phyloP scores from a whole-genome alignment of 129 eudicot genomes.

The Arctium minus region DNA sequence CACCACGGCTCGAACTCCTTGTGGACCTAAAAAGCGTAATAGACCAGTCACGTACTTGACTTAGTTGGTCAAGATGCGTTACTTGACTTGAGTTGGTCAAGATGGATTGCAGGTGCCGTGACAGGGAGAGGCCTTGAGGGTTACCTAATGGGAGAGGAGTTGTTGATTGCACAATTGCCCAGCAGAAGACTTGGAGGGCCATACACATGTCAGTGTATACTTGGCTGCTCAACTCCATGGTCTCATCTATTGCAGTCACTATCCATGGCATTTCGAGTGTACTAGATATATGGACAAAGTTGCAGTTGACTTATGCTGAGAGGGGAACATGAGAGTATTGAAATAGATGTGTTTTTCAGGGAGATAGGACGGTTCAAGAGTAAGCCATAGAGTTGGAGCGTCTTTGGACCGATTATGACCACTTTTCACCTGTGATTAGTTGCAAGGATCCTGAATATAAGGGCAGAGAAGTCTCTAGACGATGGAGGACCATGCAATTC shows the following conservation, averaged over 20 bases:
- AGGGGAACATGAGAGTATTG: not conserved
- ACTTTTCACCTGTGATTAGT: not conserved
- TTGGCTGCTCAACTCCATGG: not conserved
- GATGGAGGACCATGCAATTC: not conserved
- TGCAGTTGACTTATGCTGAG: not conserved
- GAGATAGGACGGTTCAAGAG: not conserved
- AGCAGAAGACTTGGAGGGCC: not conserved
- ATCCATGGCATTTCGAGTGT: not conserved
- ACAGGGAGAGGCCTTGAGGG: not conserved
- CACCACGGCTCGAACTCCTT: too few species aligned
- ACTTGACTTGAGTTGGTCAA: not conserved
- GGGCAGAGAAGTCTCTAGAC: not conserved
- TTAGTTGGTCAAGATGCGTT: too few species aligned
- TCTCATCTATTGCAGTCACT: not conserved
- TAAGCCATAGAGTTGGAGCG: not conserved
- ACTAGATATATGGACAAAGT: not conserved
- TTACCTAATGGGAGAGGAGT: not conserved
- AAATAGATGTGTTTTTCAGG: not conserved
- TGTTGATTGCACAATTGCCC: too few species aligned
- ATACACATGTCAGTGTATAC: not conserved
- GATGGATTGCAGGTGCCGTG: not conserved
- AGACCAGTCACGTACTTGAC: not conserved
- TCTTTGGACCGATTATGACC: not conserved
- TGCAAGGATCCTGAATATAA: not conserved
- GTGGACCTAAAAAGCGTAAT: too few species aligned